These are phyloP conservation scores for Hypoxylon trugodes DNA, from an alignment of 495 filamentous ascomycete species.

Conservation along the genomic window DNA sequence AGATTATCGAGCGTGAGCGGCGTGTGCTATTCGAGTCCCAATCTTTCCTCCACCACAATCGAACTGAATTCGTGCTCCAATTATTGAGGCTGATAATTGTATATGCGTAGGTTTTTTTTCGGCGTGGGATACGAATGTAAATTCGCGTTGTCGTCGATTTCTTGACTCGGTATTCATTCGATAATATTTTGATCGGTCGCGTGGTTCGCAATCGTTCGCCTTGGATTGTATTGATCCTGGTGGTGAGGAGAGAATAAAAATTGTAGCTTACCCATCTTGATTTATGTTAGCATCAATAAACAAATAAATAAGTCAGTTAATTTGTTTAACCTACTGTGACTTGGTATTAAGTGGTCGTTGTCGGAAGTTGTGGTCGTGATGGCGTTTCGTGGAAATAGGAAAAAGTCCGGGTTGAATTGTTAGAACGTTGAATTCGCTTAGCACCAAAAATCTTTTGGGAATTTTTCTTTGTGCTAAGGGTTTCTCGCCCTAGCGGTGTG, in stretches of 20 bases:
- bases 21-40: too few relatives aligned
- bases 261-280: constrained; percentile 60
- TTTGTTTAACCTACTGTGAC: constrained; percentile 52
- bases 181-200: constrained; percentile 10
- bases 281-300: constrained; percentile 39
- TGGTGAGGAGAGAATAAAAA: constrained; percentile 27
- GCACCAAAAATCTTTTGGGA: constrained; percentile 39
- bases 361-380: constrained; percentile 38
- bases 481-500: constrained; percentile 45
- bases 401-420: constrained; percentile 32
- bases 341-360: constrained; percentile 44
- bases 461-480: constrained; percentile 48
- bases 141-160: background rate
- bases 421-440: constrained; percentile 43
- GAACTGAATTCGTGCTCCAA: too few relatives aligned
- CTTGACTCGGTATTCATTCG: background rate
- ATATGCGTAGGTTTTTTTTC: background rate
- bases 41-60: too few relatives aligned
- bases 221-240: constrained; percentile 1
- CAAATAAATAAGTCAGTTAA: constrained; percentile 1
- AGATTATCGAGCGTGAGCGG: too few relatives aligned
- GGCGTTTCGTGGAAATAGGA: constrained; percentile 33
- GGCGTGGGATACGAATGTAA: background rate
- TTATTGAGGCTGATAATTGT: background rate
- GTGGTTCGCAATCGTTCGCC: constrained; percentile 4